phyloP scores from a whole-genome alignment of 768 basidiomycete species.

The Lactarius vividus region DNA sequence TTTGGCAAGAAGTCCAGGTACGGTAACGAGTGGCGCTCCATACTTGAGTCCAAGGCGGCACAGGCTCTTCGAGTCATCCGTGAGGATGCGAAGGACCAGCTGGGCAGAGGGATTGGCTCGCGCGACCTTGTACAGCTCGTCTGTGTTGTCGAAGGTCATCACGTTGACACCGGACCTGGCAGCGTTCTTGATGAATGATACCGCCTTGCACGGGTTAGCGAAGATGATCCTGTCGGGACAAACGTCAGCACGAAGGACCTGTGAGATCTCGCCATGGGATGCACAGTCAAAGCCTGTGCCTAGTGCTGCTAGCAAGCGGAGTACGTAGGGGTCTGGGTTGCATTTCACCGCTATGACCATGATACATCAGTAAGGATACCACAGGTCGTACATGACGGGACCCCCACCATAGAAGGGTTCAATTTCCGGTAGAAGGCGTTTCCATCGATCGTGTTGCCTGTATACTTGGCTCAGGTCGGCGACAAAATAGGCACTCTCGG shows the following conservation, averaged over 20 bases:
- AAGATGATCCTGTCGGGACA: conserved; percentile 86
- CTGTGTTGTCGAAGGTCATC: conserved; percentile 99
- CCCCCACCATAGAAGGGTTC: conserved; percentile 89
- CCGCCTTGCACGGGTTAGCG: conserved; percentile 98
- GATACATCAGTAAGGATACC: conserved; percentile 48
- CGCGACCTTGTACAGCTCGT: conserved; percentile 92
- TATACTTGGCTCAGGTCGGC: conserved; percentile 90
- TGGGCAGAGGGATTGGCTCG: conserved; percentile 77
- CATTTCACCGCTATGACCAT: conserved; percentile 82
- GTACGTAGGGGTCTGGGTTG: conserved; percentile 94
- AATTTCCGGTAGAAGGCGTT: conserved; percentile 70
- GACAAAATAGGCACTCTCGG: conserved; percentile 95
- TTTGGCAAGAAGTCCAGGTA: conserved; percentile 74
- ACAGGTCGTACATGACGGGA: conserved; percentile 32
- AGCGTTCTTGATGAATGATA: conserved; percentile 87
- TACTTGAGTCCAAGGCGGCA: conserved; percentile 95
- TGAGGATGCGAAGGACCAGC: conserved; percentile 90
- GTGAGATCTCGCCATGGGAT: conserved; percentile 87
- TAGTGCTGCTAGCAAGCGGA: conserved; percentile 84
- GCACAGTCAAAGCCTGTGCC: conserved; percentile 98
- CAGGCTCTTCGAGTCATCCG: conserved; percentile 95
- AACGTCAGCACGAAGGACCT: conserved; percentile 71
- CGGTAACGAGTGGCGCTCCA: conserved; percentile 82
- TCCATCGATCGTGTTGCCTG: conserved; percentile 82
- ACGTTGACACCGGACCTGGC: conserved; percentile 74